Evolutionary conservation across 139 green algal species (phyloP), one percentile per base, ranked within the genome.

Genomic region (Coelastrella sp.): DNA sequence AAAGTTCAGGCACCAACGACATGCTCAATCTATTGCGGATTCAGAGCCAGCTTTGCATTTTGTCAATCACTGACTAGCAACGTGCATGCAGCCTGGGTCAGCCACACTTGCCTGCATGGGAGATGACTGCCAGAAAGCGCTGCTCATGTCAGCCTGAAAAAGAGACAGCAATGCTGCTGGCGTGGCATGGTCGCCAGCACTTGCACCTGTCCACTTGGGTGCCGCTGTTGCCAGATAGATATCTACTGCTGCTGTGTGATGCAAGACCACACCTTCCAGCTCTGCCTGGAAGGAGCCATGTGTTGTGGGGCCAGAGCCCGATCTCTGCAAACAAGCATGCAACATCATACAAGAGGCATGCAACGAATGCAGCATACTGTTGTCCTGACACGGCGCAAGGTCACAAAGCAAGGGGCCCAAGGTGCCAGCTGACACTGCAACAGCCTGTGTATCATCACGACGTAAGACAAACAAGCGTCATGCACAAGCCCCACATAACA

Each of bases 171-270:
- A 25, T 53, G 11, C 19, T 3, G 37, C 35, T 37, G n/a, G 53
- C 2, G 75, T 38, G 25, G 51, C 53, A 69, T 82, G 34, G 2
- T 82, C 75, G 37, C 51, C 27, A 27, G 43, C n/a, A n/a, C n/a
- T 71, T 27, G 7, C 64, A 45, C 27, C 41, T 9, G 35, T 41
- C 53, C 75, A 69, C 34, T 53, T 69, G 35, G 23, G 32, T n/a
- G 75, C 35, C 25, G 30, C 11, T 38, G 75, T 80, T 45, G 69
- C 34, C 53, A 82, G 75, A 21, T 71, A 82, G 9, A 41, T n/a
- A 59, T 82, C 75, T 23, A 82, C 25, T 8, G 75, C 51, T 5
- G 8, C 53, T 35, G 75, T 82, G 35, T 82, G 75, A 21, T 82
- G 53, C 35, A 71, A 40, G 27, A 82, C 71, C 15, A 15, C 48